Conservation (phyloP, 768 basidiomycete genomes). For the Tulasnella sp. region DNA sequence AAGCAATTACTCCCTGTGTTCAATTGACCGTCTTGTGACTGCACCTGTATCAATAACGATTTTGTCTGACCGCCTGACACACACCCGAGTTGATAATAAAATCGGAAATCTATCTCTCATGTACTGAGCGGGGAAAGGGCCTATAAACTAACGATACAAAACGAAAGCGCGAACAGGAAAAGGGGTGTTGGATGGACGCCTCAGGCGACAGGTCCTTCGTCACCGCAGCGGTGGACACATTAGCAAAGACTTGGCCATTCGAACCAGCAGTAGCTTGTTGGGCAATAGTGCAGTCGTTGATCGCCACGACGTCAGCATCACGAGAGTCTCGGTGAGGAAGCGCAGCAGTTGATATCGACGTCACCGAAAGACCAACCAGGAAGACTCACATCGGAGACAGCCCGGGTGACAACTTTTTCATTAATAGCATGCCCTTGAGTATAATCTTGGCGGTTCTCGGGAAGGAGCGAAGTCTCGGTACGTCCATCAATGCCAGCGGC, state of each 20-base stretch:
- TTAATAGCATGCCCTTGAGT: conserved; percentile 16
- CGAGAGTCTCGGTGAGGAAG: neutral
- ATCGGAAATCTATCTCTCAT: neutral
- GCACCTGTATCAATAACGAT: no score
- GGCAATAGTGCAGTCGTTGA: conserved; percentile 7
- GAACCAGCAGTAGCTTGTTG: conserved; percentile 3
- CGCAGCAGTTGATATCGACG: neutral
- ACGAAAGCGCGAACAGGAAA: neutral
- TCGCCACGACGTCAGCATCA: conserved; percentile 12
- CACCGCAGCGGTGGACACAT: conserved; percentile 9
- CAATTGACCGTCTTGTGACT: no score
- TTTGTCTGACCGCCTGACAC: neutral
- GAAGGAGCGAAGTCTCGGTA: conserved; percentile 2
- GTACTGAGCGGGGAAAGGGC: neutral
- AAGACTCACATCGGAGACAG: conserved; percentile 9
- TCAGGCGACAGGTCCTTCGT: neutral
- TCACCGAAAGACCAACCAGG: neutral
- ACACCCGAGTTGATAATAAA: no score
- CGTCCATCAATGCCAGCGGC: conserved; percentile 13
- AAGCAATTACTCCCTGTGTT: no score
- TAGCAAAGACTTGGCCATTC: conserved; percentile 6
- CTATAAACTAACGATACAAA: neutral
- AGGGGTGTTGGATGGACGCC: neutral
- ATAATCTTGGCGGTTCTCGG: conserved; percentile 7
- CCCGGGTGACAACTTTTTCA: neutral